Evolutionary conservation across 2,329 filamentous ascomycete species (phyloP).

Genomic region (Trichophaea hybrida): DNA sequence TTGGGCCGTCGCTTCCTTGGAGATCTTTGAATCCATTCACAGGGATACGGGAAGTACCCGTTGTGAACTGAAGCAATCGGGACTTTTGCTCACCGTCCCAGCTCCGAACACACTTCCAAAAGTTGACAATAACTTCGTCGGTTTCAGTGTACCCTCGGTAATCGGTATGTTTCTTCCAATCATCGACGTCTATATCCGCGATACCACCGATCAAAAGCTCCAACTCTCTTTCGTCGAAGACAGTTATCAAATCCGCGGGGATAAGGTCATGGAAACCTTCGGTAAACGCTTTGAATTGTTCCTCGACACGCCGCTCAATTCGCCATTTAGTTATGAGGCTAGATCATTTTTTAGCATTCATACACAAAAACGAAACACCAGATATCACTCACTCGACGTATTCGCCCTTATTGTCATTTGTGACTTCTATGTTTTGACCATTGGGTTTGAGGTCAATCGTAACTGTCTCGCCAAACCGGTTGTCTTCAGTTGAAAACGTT

Average conservation of each 20-base stretch:
- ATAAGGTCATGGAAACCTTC: conserved; percentile 96
- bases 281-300: conserved; percentile 97
- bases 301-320: conserved; percentile 93
- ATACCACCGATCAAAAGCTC: conserved; percentile 96
- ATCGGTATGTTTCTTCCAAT: conserved; percentile 99
- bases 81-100: conserved; percentile 99
- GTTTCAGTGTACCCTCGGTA: conserved; percentile 97
- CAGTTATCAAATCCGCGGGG: conserved; percentile 88
- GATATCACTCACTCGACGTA: conserved; percentile 63
- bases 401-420: conserved; percentile 97
- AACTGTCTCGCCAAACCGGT: conserved; percentile 86
- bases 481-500: conserved; percentile 93
- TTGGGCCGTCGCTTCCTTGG: conserved; percentile 87
- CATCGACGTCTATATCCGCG: conserved; percentile 97
- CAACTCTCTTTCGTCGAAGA: conserved; percentile 94
- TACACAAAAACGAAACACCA: not conserved
- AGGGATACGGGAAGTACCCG: conserved; percentile 90
- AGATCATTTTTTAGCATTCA: not conserved
- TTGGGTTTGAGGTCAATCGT: conserved; percentile 87
- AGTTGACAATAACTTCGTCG: conserved; percentile 93
- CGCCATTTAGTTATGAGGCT: conserved; percentile 96
- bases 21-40: conserved; percentile 99
- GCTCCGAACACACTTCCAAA: conserved; percentile 85
- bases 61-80: conserved; percentile 87
- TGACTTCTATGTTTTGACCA: conserved; percentile 85